Evolutionary conservation across 768 basidiomycete species (phyloP).

Genomic region (Lactarius pseudohatsudake): DNA sequence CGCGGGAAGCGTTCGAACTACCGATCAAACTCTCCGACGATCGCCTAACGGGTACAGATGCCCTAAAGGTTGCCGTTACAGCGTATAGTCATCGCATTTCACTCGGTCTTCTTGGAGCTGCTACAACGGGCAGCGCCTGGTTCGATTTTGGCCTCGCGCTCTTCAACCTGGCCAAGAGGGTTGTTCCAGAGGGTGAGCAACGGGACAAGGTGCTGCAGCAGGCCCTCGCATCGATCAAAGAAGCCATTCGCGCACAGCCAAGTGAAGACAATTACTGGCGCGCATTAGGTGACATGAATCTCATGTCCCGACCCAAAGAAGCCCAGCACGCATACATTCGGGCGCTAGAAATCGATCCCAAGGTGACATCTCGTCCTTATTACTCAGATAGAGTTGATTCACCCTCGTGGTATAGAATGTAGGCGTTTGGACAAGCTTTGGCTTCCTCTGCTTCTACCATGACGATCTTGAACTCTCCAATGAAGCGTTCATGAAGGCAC

Average conservation of each 20-base stretch:
- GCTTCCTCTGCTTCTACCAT: conserved; percentile 80
- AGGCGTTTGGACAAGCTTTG: conserved; percentile 81
- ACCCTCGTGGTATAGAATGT: conserved; percentile 51
- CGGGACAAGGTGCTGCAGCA: conserved; percentile 41
- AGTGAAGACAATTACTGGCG: conserved; percentile 77
- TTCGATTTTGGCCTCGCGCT: conserved; percentile 73
- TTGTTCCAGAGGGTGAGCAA: conserved; percentile 35
- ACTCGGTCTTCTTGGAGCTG: conserved; percentile 53
- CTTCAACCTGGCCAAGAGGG: conserved; percentile 45
- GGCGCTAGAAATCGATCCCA: conserved; percentile 81
- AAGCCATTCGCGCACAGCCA: conserved; percentile 73
- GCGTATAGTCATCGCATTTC: conserved; percentile 63
- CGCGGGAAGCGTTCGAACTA: conserved; percentile 40
- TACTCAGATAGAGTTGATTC: conserved; percentile 15
- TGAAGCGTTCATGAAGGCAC: conserved; percentile 83
- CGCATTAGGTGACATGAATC: conserved; percentile 73
- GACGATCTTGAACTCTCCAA: conserved; percentile 80
- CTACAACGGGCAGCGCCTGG: conserved; percentile 56
- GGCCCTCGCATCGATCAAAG: conserved; percentile 55
- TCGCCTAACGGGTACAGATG: conserved; percentile 36
- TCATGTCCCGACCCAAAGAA: conserved; percentile 61
- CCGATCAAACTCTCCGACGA: conserved; percentile 30
- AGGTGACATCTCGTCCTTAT: conserved; percentile 47
- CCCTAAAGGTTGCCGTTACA: conserved; percentile 53
- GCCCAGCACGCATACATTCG: conserved; percentile 93